Conservation (phyloP, 192 early-diverging fungal genomes). For the Coemansia sp. region DNA sequence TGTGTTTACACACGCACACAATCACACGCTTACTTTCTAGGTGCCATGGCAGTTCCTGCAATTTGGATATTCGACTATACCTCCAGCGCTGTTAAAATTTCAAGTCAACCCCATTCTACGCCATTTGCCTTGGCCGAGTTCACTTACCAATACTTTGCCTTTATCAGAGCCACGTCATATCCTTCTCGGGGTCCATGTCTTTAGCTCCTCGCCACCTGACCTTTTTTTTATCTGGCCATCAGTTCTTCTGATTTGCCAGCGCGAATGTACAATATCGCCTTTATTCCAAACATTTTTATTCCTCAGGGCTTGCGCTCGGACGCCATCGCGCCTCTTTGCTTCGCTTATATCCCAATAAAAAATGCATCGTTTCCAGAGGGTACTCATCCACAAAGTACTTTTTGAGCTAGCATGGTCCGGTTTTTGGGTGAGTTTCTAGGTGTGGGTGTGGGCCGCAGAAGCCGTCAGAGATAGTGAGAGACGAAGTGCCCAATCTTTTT, state of each 20-base stretch:
- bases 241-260: slow-evolving; percentile 11
- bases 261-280: slow-evolving; percentile 56
- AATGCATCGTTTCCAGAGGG: not conserved
- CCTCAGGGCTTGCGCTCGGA: not conserved
- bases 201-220: not conserved
- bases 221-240: not conserved
- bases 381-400: not conserved
- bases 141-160: not conserved
- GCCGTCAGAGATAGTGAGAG: not conserved
- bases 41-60: not conserved
- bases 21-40: not conserved
- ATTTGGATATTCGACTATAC: slow-evolving; percentile 1
- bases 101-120: not conserved
- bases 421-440: not conserved
- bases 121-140: slow-evolving; percentile 1
- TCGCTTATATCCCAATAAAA: not conserved
- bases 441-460: not conserved
- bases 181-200: not conserved
- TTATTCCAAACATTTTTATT: slow-evolving; percentile 3
- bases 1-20: too few species aligned
- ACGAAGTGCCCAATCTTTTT: not conserved
- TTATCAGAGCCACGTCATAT: not conserved
- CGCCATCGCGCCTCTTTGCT: not conserved
- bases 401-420: not conserved
- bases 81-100: not conserved